Conservation (phyloP, 768 basidiomycete genomes). For the Hypholoma sublateritium region DNA sequence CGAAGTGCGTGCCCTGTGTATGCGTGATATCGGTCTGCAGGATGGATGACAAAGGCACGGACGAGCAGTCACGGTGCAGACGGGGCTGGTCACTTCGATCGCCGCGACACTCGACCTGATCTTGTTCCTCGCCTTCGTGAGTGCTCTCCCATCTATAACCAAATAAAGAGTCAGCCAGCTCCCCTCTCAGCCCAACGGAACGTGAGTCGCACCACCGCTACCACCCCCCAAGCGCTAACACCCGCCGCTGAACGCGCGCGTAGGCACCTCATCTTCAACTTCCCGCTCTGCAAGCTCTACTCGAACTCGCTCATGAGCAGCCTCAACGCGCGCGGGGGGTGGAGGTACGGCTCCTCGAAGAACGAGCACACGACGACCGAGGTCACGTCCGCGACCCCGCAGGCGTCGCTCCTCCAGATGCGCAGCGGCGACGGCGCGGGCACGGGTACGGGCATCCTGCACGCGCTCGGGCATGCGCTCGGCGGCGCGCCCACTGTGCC, state of each 20-base stretch:
- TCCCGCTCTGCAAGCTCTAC: slow-evolving; percentile 20
- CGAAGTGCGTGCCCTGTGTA: slow-evolving; percentile 23
- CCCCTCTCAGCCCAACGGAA: slow-evolving; percentile 8
- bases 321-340: slow-evolving; percentile 16
- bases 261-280: slow-evolving; percentile 20
- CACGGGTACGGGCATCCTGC: background rate
- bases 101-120: slow-evolving; percentile 33
- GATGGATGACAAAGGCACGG: background rate
- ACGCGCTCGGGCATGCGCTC: background rate
- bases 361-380: background rate
- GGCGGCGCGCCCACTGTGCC: background rate
- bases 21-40: background rate
- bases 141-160: background rate
- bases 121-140: slow-evolving; percentile 29
- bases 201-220: background rate
- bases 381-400: background rate
- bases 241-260: background rate
- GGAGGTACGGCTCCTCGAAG: slow-evolving; percentile 1
- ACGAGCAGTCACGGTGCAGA: slow-evolving; percentile 36
- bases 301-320: slow-evolving; percentile 22
- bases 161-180: background rate
- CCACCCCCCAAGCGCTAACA: background rate
- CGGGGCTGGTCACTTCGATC: slow-evolving; percentile 34
- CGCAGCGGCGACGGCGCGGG: no score
- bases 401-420: no score